A percentile compares a stretch with the other conserved stretches of the same genome.
phyloP scores from a whole-genome alignment of 441 rosid species.

The Adansonia madagascariensis region DNA sequence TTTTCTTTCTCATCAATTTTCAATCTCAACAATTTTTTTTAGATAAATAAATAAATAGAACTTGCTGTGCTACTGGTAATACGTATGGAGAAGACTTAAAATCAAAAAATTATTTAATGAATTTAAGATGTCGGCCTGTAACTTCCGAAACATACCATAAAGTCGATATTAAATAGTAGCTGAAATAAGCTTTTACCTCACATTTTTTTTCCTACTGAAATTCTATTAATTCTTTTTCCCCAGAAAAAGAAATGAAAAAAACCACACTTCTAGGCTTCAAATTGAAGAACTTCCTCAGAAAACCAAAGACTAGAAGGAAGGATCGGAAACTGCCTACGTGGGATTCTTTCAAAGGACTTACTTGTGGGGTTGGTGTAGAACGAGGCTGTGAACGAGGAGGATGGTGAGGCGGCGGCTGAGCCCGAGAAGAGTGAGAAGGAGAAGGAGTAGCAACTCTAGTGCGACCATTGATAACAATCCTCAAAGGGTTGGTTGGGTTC shows the following conservation, averaged over 20 bases:
- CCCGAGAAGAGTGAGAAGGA: slow-evolving; percentile 46
- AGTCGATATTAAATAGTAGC: not conserved
- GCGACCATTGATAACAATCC: slow-evolving; percentile 56
- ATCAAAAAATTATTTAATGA: slow-evolving; percentile 1
- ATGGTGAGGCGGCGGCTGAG: slow-evolving; percentile 33
- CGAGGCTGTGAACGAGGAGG: slow-evolving; percentile 55
- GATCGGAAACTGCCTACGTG: not conserved
- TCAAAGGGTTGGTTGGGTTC: slow-evolving; percentile 83
- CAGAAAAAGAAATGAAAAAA: not conserved
- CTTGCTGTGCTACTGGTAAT: not conserved
- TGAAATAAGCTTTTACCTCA: not conserved
- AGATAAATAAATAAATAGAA: too few species aligned
- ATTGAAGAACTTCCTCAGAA: not conserved
- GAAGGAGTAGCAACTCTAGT: slow-evolving; percentile 54
- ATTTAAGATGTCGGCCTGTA: slow-evolving; percentile 3
- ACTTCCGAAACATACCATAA: slow-evolving; percentile 9
- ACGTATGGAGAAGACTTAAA: not conserved
- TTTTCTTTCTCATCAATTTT: slow-evolving; percentile 7
- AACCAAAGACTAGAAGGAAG: not conserved
- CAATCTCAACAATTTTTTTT: too few species aligned
- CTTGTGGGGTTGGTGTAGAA: slow-evolving; percentile 78
- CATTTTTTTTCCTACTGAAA: not conserved
- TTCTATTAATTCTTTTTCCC: not conserved
- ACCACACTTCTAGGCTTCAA: not conserved
- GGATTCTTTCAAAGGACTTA: slow-evolving; percentile 32